Evolutionary conservation across 2,329 filamentous ascomycete species (phyloP).

Genomic region (Colletotrichum camelliae): DNA sequence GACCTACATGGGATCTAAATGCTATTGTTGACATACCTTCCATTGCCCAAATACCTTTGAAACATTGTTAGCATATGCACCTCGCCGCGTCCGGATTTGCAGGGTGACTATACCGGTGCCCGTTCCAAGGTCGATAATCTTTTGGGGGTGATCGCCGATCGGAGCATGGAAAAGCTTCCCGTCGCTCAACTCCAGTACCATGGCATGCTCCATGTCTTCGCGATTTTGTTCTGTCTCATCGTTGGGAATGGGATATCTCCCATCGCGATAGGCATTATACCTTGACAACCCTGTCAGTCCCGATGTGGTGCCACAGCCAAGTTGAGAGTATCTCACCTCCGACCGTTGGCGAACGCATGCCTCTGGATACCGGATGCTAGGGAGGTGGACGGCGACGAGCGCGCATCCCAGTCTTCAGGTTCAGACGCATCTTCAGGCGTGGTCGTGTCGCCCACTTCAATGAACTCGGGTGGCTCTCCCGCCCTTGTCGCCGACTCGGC

Average conservation of each 20-base stretch:
- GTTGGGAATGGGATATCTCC: constrained; percentile 42
- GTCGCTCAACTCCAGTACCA: constrained; percentile 41
- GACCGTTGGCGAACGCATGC: constrained; percentile 37
- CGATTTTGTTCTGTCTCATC: constrained; percentile 43
- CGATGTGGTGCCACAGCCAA: background rate
- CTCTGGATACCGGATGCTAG: constrained; percentile 34
- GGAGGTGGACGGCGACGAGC: constrained; percentile 28
- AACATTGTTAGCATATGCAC: background rate
- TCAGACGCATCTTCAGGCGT: background rate
- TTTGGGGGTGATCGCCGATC: background rate
- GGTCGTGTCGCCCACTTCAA: background rate
- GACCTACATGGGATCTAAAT: background rate
- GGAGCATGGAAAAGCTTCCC: constrained; percentile 27
- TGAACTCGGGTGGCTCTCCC: background rate
- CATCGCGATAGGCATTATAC: constrained; percentile 40
- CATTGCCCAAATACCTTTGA: background rate
- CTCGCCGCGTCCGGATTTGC: accelerated
- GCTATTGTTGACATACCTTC: background rate
- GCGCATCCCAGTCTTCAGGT: constrained; percentile 14
- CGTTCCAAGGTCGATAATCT: background rate
- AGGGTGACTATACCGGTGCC: background rate
- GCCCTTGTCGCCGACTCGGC: background rate
- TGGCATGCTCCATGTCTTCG: constrained; percentile 43
- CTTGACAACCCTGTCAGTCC: background rate
- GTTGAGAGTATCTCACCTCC: constrained; percentile 22